phyloP scores from a whole-genome alignment of 139 green algal genomes.

The Zygnema cylindricum region DNA sequence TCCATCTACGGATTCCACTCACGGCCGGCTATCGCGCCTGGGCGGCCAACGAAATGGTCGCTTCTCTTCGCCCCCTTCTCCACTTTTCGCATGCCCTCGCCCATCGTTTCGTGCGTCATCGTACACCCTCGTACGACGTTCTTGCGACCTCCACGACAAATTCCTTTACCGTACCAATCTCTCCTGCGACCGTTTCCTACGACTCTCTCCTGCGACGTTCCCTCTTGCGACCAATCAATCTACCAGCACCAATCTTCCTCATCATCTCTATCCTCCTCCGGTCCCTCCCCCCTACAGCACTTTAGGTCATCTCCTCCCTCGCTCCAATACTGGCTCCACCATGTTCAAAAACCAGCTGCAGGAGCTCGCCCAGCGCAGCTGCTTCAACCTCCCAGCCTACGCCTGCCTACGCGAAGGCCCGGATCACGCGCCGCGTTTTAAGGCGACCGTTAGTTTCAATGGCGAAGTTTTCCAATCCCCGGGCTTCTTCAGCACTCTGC shows the following conservation, averaged over 20 bases:
- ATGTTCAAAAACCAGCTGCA: conserved; percentile 64
- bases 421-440: conserved; percentile 57
- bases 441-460: conserved; percentile 59
- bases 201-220: neutral
- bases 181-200: neutral
- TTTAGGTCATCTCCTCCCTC: neutral
- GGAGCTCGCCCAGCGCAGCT: conserved; percentile 53
- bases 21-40: too few relatives aligned
- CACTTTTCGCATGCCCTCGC: neutral
- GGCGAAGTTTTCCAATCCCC: conserved; percentile 52
- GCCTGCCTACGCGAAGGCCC: conserved; percentile 53
- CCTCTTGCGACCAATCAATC: neutral
- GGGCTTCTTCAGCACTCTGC: conserved; percentile 44
- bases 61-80: neutral
- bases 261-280: neutral
- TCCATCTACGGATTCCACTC: neutral
- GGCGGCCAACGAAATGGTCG: neutral
- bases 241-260: neutral
- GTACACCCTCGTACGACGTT: too few relatives aligned
- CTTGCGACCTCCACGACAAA: conserved; percentile 7
- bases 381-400: conserved; percentile 58
- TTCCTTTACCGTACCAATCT: neutral
- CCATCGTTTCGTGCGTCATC: neutral
- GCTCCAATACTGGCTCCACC: neutral
- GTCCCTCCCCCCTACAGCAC: too few relatives aligned